These are phyloP conservation scores for Cladosporium sp. DNA, from an alignment of 2,329 filamentous ascomycete genomes.

Conservation along the genomic window DNA sequence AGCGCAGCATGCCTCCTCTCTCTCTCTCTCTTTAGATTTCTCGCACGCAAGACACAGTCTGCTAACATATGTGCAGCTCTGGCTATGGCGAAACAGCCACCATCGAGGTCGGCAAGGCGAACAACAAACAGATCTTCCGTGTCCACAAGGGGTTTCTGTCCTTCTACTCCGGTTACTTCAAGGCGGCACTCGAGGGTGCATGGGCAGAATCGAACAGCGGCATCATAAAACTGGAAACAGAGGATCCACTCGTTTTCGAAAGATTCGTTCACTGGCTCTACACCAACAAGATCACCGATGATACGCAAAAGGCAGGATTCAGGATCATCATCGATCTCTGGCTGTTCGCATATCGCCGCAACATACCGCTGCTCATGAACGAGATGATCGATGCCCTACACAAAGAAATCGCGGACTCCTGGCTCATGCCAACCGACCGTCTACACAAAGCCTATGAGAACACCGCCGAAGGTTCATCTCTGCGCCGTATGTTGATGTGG, in stretches of 20 bases:
- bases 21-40: too few species aligned
- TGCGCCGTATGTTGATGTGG: not conserved
- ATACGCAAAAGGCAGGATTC: not conserved
- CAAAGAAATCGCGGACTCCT: not conserved
- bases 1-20: too few species aligned
- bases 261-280: not conserved
- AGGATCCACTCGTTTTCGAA: not conserved
- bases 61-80: not conserved
- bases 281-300: not conserved
- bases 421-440: not conserved
- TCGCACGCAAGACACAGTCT: too few species aligned
- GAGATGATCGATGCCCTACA: not conserved
- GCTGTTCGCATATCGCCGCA: constrained; percentile 19
- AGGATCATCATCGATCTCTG: constrained; percentile 7
- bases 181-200: not conserved
- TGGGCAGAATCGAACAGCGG: not conserved
- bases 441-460: not conserved
- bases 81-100: not conserved
- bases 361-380: constrained; percentile 22
- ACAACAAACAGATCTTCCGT: not conserved
- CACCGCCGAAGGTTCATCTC: not conserved
- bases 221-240: not conserved
- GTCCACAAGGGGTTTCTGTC: not conserved
- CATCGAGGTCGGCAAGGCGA: not conserved
- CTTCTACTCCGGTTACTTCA: not conserved